These are phyloP conservation scores for Stachybotrys chartarum DNA, from an alignment of 2,329 filamentous ascomycete genomes.

Conservation along the genomic window DNA sequence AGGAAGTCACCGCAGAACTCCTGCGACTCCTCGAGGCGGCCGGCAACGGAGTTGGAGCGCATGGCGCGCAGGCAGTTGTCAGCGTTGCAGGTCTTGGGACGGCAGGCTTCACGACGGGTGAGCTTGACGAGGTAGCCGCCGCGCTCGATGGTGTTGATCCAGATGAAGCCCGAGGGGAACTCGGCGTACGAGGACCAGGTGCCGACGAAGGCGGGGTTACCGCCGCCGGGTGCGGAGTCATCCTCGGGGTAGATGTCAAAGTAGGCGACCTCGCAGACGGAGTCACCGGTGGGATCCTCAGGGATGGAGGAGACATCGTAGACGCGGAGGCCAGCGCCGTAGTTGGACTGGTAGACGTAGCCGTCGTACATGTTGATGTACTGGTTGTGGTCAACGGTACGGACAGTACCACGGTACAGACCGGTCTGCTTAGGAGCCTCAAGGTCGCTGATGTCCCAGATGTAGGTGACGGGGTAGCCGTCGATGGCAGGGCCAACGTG, in stretches of 20 bases:
- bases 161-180: constrained; percentile 1
- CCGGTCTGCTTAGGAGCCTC: constrained; percentile 29
- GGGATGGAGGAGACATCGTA: constrained; percentile 23
- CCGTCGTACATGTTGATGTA: constrained; percentile 29
- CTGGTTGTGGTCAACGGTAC: constrained; percentile 38
- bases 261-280: constrained; percentile 33
- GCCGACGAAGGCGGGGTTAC: neutral
- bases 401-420: constrained; percentile 28
- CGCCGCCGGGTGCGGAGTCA: constrained; percentile 15
- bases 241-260: constrained; percentile 42
- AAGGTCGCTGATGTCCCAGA: constrained; percentile 36
- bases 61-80: constrained; percentile 1
- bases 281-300: constrained; percentile 29
- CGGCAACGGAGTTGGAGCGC: neutral
- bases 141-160: constrained; percentile 2
- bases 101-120: neutral
- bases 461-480: constrained; percentile 29
- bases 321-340: constrained; percentile 34
- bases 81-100: constrained; percentile 1
- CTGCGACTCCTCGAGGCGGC: neutral
- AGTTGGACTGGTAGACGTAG: constrained; percentile 37
- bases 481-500: constrained; percentile 6
- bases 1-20: neutral
- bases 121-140: constrained; percentile 2
- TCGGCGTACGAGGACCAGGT: neutral